Percentiles rank a stretch among this genome's conserved stretches.
Evolutionary conservation across 2,329 filamentous ascomycete species (phyloP).

Genomic region (Graphium sp.): DNA sequence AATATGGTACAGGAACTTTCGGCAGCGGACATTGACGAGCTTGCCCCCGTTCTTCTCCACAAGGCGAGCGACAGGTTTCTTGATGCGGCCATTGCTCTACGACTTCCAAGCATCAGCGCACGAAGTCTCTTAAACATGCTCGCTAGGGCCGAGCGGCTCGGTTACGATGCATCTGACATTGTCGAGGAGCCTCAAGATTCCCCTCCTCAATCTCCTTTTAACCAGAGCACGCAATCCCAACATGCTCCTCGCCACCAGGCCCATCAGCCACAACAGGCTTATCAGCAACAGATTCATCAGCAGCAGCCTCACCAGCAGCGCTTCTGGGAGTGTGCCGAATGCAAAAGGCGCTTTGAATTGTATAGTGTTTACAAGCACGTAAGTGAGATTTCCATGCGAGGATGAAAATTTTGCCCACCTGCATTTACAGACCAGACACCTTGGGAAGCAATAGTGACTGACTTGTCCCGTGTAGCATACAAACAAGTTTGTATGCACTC

Average conservation of each 20-base stretch:
- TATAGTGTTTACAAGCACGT: no score
- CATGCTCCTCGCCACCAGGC: background rate
- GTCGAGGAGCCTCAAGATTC: constrained; percentile 19
- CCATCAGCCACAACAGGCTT: constrained; percentile 3
- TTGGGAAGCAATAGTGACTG: no score
- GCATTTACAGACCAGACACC: no score
- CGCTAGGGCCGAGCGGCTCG: constrained; percentile 37
- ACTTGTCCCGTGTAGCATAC: no score
- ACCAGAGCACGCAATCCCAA: background rate
- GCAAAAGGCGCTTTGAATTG: no score
- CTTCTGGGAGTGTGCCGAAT: no score
- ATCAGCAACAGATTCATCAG: constrained; percentile 2
- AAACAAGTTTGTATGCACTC: no score
- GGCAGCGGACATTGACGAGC: no score
- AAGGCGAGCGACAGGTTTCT: constrained; percentile 31
- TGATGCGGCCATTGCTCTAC: constrained; percentile 31
- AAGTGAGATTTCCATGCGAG: no score
- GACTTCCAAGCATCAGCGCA: constrained; percentile 34
- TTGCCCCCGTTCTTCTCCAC: constrained; percentile 15
- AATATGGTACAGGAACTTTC: no score
- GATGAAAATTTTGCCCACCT: no score
- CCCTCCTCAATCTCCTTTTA: constrained; percentile 5
- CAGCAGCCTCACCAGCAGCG: background rate
- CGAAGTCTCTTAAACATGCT: constrained; percentile 38
- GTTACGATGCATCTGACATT: constrained; percentile 33